Percentiles rank a stretch among this genome's conserved stretches.
Evolutionary conservation across 495 filamentous ascomycete genomes (phyloP).

Genomic region (Collariella sp.): DNA sequence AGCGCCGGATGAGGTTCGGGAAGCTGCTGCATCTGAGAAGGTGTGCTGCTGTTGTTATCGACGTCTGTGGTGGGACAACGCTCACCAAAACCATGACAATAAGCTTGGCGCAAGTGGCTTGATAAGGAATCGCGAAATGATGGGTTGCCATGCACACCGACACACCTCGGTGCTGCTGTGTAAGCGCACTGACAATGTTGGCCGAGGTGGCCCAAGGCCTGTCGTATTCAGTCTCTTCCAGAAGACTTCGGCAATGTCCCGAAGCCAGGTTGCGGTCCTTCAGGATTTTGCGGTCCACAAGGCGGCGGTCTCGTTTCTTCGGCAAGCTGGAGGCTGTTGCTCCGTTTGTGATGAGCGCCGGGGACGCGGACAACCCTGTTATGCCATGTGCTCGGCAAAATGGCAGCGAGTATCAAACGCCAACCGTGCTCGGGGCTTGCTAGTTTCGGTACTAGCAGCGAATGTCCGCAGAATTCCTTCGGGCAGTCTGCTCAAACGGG

Average conservation of each 20-base stretch:
- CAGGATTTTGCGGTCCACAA: not conserved
- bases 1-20: not conserved
- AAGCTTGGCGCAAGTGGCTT: not conserved
- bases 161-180: slow-evolving; percentile 5
- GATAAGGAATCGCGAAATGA: slow-evolving; percentile 5
- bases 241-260: not conserved
- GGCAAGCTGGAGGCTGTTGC: not conserved
- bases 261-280: not conserved
- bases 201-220: not conserved
- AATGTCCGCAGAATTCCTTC: not conserved
- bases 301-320: not conserved
- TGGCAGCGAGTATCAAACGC: not conserved
- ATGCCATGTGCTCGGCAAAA: slow-evolving; percentile 30
- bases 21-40: slow-evolving; percentile 4
- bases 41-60: slow-evolving; percentile 4
- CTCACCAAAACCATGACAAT: not conserved
- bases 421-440: not conserved
- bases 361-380: slow-evolving; percentile 15
- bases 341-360: slow-evolving; percentile 18
- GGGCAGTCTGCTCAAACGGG: not conserved
- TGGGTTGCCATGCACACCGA: slow-evolving; percentile 1
- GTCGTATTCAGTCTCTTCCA: slow-evolving; percentile 1
- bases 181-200: not conserved
- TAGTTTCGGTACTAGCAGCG: not conserved
- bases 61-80: not conserved